Conservation (phyloP, 2,329 filamentous ascomycete species). For the Fusarium dimerum region DNA sequence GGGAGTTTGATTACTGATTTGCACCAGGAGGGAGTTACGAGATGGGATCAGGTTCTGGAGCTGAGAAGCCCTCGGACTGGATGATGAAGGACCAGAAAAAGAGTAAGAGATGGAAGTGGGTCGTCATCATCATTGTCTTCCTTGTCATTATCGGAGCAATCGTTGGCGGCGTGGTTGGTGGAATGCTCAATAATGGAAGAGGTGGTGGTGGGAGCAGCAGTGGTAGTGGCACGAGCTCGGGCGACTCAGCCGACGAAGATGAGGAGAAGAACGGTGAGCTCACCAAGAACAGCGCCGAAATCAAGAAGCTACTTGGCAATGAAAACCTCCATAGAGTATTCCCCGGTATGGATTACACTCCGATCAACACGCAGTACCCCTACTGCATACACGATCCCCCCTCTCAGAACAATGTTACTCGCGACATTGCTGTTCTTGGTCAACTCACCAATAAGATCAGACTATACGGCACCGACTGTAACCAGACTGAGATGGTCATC, state of each 20-base stretch:
- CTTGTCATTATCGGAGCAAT: constrained; percentile 70
- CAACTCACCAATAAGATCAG: constrained; percentile 87
- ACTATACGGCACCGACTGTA: constrained; percentile 94
- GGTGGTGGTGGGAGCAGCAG: constrained; percentile 7
- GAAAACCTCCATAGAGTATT: constrained; percentile 86
- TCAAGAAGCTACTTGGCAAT: constrained; percentile 81
- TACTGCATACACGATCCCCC: constrained; percentile 75
- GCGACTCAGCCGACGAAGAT: constrained; percentile 61
- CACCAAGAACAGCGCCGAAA: constrained; percentile 72
- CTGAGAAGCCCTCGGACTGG: constrained; percentile 70
- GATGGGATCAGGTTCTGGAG: constrained; percentile 17
- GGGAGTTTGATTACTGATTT: constrained; percentile 8
- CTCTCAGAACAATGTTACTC: constrained; percentile 91
- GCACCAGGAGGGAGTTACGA: constrained; percentile 34
- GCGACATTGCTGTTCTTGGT: constrained; percentile 85
- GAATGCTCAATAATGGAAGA: constrained; percentile 56
- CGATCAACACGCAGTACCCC: constrained; percentile 87
- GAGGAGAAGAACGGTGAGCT: constrained; percentile 67
- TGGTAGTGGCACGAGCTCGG: constrained; percentile 27
- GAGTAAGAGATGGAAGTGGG: constrained; percentile 69
- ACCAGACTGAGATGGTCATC: constrained; percentile 92
- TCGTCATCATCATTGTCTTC: constrained; percentile 64
- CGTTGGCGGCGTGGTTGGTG: constrained; percentile 72
- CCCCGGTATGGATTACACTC: constrained; percentile 93
- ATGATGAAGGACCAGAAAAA: constrained; percentile 57